Evolutionary conservation across 2,329 filamentous ascomycete species (phyloP).

Genomic region (Ceratocystis smalleyi): DNA sequence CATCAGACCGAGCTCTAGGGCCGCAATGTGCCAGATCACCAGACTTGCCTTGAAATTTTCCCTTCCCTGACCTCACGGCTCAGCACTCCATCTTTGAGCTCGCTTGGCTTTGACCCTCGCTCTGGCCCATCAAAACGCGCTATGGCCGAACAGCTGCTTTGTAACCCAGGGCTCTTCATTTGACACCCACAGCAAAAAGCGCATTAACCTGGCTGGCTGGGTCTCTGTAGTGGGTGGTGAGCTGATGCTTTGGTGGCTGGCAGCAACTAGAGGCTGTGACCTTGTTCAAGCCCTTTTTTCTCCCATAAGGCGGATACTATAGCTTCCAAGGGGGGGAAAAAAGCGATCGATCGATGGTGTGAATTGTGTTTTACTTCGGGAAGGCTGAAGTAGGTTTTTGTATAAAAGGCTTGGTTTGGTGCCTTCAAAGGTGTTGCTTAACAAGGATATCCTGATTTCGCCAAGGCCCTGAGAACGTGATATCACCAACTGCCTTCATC

Average conservation of each 20-base stretch:
- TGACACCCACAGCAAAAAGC: conserved; percentile 2
- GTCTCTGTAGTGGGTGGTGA: neutral
- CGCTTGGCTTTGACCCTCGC: neutral
- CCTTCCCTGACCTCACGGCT: neutral
- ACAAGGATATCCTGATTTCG: too few relatives aligned
- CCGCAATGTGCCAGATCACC: neutral
- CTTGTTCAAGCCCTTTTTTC: neutral
- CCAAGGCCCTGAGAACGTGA: too few relatives aligned
- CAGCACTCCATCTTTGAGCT: neutral
- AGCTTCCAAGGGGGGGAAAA: neutral
- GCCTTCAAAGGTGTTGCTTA: neutral
- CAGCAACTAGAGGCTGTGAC: neutral
- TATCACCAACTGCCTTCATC: neutral
- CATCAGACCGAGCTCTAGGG: neutral
- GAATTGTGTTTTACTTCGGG: neutral
- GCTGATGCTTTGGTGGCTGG: conserved; percentile 2
- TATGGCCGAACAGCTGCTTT: conserved; percentile 4
- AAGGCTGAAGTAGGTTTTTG: neutral
- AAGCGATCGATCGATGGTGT: neutral
- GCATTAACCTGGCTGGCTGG: neutral
- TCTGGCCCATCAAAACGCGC: neutral
- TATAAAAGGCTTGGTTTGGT: neutral
- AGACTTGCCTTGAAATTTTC: neutral
- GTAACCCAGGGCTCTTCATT: conserved; percentile 13
- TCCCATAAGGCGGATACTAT: too few relatives aligned